phyloP scores from a whole-genome alignment of 495 filamentous ascomycete species.

The Hyaloscypha variabilis region DNA sequence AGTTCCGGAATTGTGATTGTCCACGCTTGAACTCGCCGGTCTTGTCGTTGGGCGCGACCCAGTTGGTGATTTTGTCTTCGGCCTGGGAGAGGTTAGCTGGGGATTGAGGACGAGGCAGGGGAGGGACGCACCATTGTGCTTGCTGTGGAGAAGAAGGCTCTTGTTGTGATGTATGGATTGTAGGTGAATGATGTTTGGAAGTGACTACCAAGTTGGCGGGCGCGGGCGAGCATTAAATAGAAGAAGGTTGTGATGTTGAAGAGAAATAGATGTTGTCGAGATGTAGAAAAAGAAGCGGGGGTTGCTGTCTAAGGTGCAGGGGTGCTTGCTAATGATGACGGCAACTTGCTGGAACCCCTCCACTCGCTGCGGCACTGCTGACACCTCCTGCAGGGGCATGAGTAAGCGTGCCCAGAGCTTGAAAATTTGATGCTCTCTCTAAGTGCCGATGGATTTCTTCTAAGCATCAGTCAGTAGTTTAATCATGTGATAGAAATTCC shows the following conservation, averaged over 20 bases:
- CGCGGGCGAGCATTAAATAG: constrained; percentile 25
- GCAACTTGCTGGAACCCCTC: constrained; percentile 3
- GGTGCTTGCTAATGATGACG: constrained; percentile 30
- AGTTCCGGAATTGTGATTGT: constrained; percentile 69
- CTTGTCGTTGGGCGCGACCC: constrained; percentile 73
- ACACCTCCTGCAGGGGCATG: constrained; percentile 15
- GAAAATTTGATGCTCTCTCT: neutral
- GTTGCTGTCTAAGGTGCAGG: constrained; percentile 1
- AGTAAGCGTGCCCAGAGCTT: constrained; percentile 7
- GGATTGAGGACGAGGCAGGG: neutral
- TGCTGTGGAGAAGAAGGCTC: constrained; percentile 2
- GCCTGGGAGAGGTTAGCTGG: constrained; percentile 1
- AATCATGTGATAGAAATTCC: too few species aligned
- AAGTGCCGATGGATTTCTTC: too few species aligned
- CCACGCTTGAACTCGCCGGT: constrained; percentile 90
- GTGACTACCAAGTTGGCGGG: constrained; percentile 8
- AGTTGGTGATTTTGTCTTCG: constrained; percentile 70
- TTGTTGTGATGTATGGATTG: neutral
- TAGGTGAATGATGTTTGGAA: neutral
- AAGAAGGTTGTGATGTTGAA: neutral
- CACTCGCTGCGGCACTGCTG: constrained; percentile 3
- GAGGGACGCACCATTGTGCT: constrained; percentile 15
- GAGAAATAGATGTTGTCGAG: neutral
- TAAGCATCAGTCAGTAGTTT: too few species aligned
- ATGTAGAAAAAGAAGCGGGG: neutral